Base-by-base conservation (phyloP, 495 filamentous ascomycete species). In the Penicillium salamii region DNA sequence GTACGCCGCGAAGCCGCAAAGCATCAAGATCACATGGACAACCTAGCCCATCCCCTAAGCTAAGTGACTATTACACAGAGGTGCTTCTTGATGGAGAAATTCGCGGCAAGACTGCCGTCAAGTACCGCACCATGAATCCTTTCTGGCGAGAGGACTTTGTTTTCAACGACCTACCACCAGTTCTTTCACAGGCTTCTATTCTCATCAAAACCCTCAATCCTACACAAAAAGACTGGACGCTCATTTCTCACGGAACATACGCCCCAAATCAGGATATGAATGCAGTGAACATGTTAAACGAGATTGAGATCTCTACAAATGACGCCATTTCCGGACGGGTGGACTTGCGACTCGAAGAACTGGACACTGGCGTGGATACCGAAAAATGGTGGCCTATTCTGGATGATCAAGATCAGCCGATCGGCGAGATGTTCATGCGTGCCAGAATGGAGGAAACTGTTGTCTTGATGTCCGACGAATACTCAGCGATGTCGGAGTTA, bases 111-210 rank as follows among this genome's bases (percentile, higher is more conserved):
- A 97, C 93, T 8, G 85, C 86, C 20, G 84, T 88, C 17, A 91
- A 91, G 66, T 76, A 79, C 49, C 87, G 90, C 46, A 91, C 87
- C 12, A 82, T 80, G 42, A 90, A 84, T 59, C 93, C 91, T 0
- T 96, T 97, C 55, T 99, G 95, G 93, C 78, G 91, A 23, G 93
- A 97, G 71, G 90, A 92, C 34, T 91, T 89, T 57, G 82, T 87
- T 38, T 96, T 97, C 60, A 71, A 74, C 33, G 91, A 97, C 67
- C 76, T 98, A 13, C 90, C 93, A 2, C 77, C 89, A 0, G 78
- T 88, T 7, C 63, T 95, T 31, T 91, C 88, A 7, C 88, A 82
- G 58, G 79, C 88, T 7, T 88, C 86, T n/a, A 77, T 98, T 42
- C 74, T 92, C 2, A 67, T 98, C 40, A 98, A 96, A 64, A 82